Base-by-base conservation (phyloP, 2,329 filamentous ascomycete genomes). In the Pezicula radicicola region DNA sequence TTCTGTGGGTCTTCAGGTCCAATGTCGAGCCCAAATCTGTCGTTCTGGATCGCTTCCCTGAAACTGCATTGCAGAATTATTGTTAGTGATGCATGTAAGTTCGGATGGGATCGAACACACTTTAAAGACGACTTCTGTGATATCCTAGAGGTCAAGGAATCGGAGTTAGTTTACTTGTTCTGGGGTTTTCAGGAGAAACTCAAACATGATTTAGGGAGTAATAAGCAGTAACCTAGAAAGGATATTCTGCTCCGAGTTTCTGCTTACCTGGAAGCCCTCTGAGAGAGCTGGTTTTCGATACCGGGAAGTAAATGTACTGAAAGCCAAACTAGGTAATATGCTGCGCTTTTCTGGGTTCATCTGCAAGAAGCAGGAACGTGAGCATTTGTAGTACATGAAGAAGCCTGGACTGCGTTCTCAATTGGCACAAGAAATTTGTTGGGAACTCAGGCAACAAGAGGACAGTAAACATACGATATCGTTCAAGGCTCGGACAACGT, bases 281-380 rank as follows among this genome's bases (percentile, higher is more conserved):
- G 80, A 77, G 1, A 80, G 54, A 37, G 77, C 79, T 1, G 93
- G 94, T 59, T 86, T 79, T 58, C 84, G 83, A 70, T 89, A 94
- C 49, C 89, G 80, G 8, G 84, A 81, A 15, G 77, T 74, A 65
- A 91, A 99, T 12, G 84, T 80, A 21, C 78, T 83, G 67, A 97
- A 97, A 0, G 94, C 93, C 56, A 94, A 75, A 42, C 81, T 82
- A 0, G 93, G 92, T 5, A 99, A 77, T 1, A 83, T 77, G 0
- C 78, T 73, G 56, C 94, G 81, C 21, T 83, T 80, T 69, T 97
- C 93, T 1, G 92, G 93, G 64, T 97, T 97, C 72, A 91, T 77
- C 75, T 86, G 62, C 58, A n/a, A 49, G 27, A 30, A 56, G 55
- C 64, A 48, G 65, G 56, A 49, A 16, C 37, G 39, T 42, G 13